Evolutionary conservation across 2,329 filamentous ascomycete genomes (phyloP), one percentile per base, ranked within the genome.

Genomic region (Cryphonectria radicalis): DNA sequence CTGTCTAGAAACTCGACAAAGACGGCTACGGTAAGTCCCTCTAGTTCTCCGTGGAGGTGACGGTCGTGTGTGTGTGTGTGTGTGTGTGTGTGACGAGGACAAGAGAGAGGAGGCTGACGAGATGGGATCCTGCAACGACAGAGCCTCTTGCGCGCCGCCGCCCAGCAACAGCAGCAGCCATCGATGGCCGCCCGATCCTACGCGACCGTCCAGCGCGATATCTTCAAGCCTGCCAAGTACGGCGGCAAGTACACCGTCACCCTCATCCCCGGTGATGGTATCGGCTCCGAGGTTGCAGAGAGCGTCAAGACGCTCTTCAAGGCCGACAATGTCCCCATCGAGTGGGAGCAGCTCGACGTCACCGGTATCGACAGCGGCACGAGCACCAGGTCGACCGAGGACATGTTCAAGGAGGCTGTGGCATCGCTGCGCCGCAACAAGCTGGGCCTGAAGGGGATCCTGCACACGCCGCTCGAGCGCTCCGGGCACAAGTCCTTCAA

Each of bases 401-500:
- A 94, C 77, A 92, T 97, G 76, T 98, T 99, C 89, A 91, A 93
- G 81, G 93, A 98, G 86, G 95, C 94, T 69, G 95, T 99, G 80
- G 91, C 94, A 74, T 98, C 96, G 70, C 90, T 99, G 79, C 94
- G 94, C 88, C 92, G 96, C 84, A 99, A 99, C 90, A 98, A 98
- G 91, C 91, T 99, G 78, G 96, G 95, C 78, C 90, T 99, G 80
- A 99, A 99, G 90, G 96, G 96, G 83, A 99, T 99, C 83, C 89
- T 99, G 63, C 95, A 98, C 89, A 99, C 96, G 37, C 96, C 96
- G 76, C 93, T 99, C 81, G 93, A 95, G 86, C 92, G 96, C 78
- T 97, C 95, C 75, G 96, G 96, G 79, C 96, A 99, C 89, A 94
- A 97, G 86, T 97, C 93, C 77, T 99, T 99, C 94, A 99, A 99